Percentiles rank a stretch among this genome's conserved stretches.
phyloP scores from a whole-genome alignment of 2,329 filamentous ascomycete genomes.

The Phaeomoniella chlamydospora region DNA sequence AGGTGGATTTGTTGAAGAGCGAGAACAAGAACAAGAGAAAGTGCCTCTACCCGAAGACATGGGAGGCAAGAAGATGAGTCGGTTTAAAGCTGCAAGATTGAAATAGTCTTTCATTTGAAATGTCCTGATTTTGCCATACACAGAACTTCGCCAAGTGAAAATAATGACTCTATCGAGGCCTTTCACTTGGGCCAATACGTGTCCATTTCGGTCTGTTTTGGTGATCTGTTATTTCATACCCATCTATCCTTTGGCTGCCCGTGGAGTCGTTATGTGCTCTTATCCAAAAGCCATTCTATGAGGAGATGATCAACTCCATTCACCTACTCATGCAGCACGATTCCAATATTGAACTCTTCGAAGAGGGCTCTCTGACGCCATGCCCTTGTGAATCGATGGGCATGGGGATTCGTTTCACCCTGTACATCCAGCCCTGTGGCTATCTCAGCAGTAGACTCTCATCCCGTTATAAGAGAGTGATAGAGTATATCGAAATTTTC shows the following conservation, averaged over 20 bases:
- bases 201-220: not conserved
- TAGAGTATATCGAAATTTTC: too few relatives aligned
- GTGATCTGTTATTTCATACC: not conserved
- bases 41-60: constrained; percentile 20
- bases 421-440: constrained; percentile 11
- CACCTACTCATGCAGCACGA: constrained; percentile 4
- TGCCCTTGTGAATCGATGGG: constrained; percentile 12
- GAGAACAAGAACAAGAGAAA: constrained; percentile 17
- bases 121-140: not conserved
- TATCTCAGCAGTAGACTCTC: too few relatives aligned
- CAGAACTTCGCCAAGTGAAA: not conserved
- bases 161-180: not conserved
- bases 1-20: constrained; percentile 53
- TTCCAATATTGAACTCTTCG: constrained; percentile 12
- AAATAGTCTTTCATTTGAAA: constrained; percentile 6
- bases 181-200: not conserved
- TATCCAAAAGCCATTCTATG: too few relatives aligned
- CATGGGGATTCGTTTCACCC: constrained; percentile 23
- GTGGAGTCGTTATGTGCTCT: not conserved
- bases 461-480: too few relatives aligned
- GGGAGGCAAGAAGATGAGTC: constrained; percentile 24
- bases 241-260: not conserved
- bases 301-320: constrained; percentile 10
- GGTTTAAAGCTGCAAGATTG: constrained; percentile 32
- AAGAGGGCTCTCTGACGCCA: constrained; percentile 22